Base-by-base conservation (phyloP, 2,329 filamentous ascomycete species). In the Chrysosporium keratinophilum region DNA sequence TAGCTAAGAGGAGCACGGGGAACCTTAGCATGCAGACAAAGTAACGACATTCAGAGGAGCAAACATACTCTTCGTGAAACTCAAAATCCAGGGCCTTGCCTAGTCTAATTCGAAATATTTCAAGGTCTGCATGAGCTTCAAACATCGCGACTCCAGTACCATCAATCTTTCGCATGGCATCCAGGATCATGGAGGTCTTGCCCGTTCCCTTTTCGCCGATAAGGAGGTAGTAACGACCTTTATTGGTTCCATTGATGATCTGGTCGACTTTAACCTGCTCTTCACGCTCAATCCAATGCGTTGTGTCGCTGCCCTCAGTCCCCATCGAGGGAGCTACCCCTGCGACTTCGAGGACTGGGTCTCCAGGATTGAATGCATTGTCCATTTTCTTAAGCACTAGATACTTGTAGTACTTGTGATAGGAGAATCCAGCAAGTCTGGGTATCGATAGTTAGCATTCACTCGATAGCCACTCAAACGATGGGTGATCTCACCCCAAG, bases 81-180 rank as follows among this genome's bases (percentile, higher is more conserved):
- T 98, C 93, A 67, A 90, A 98, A 67, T 98, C 90, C 40, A 98
- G 76, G 1, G 90, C 88, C 67, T 95, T 96, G 23, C 93, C 93
- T 2, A 98, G 78, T 3, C 93, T 81, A 42, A 96, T 85, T 15
- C 93, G 85, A 67, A 98, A 95, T 56, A 98, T 95, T 64, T 98
- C 93, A 1, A 90, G 79, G 67, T 98, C 90, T 4, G 89, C 85
- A 69, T 98, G 93, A 0, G 91, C 90, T 70, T 98, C 93, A 64
- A 97, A 87, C 88, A 98, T 95, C 60, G 90, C 85, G 43, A 91
- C 84, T 19, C 88, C 88, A 57, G 93, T 85, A 3, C 89, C 93
- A 58, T 95, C 81, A 54, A 90, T 84, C 68, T 94, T 94, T 52
- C 84, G 83, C 91, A 98, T 98, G 7, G 88, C 88, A 66, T 97